These are phyloP conservation scores for Aspergillus flavus DNA, from an alignment of 2,329 filamentous ascomycete genomes.

Conservation along the genomic window DNA sequence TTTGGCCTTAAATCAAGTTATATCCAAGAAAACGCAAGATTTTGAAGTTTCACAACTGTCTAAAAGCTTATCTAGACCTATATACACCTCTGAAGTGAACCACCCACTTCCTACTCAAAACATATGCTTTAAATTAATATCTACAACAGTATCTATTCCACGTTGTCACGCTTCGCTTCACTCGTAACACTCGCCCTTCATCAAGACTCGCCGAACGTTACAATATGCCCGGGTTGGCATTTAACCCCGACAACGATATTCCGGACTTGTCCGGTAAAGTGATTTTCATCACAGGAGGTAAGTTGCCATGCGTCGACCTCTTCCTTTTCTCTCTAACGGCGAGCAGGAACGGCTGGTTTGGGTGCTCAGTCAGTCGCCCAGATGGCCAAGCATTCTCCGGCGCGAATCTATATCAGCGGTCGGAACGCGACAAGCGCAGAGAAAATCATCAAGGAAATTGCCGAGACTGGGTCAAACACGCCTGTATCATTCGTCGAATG, in stretches of 20 bases:
- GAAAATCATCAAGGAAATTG: constrained; percentile 41
- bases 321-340: background rate
- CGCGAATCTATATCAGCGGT: constrained; percentile 38
- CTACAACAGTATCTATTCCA: too few relatives aligned
- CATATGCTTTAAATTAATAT: too few relatives aligned
- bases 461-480: constrained; percentile 23
- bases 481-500: constrained; percentile 44
- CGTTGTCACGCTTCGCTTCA: too few relatives aligned
- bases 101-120: too few relatives aligned
- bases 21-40: too few relatives aligned
- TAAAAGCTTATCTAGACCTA: too few relatives aligned
- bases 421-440: constrained; percentile 37
- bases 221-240: constrained; percentile 12
- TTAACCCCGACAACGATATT: constrained; percentile 39
- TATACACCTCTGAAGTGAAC: too few relatives aligned
- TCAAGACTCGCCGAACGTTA: too few relatives aligned
- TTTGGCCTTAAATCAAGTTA: too few relatives aligned
- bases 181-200: too few relatives aligned
- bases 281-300: constrained; percentile 54
- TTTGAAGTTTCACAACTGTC: too few relatives aligned
- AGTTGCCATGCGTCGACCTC: background rate
- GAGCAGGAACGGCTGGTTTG: constrained; percentile 42
- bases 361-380: constrained; percentile 44
- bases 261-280: constrained; percentile 44
- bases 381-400: constrained; percentile 45